These are phyloP conservation scores for Neonectria faginata DNA, from an alignment of 2,329 filamentous ascomycete genomes.

Conservation along the genomic window DNA sequence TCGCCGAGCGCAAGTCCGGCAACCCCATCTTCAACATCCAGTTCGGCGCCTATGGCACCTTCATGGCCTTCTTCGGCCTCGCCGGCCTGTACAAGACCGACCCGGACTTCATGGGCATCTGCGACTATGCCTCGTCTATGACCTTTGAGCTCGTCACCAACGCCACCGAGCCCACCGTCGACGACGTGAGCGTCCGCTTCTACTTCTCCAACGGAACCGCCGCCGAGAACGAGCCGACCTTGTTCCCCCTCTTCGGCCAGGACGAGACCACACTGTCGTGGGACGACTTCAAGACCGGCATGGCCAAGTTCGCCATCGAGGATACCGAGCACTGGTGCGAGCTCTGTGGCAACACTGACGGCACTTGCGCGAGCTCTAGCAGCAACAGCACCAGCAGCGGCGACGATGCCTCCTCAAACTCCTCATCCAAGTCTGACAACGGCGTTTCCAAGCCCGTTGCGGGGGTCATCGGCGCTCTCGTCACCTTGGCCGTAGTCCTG, in stretches of 20 bases:
- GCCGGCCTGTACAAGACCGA: conserved; percentile 63
- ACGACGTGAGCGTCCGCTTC: conserved; percentile 70
- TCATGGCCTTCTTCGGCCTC: conserved; percentile 73
- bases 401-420: conserved; percentile 35
- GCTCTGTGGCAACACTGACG: conserved; percentile 78
- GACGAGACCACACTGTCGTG: conserved; percentile 69
- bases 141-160: conserved; percentile 77
- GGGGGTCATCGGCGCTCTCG: conserved; percentile 82
- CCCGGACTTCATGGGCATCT: conserved; percentile 77
- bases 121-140: conserved; percentile 88
- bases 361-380: conserved; percentile 65
- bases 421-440: conserved; percentile 41
- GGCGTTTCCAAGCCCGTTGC: conserved; percentile 78
- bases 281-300: conserved; percentile 72
- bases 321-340: conserved; percentile 77
- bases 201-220: conserved; percentile 71
- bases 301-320: conserved; percentile 75
- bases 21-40: conserved; percentile 62
- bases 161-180: conserved; percentile 57
- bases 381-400: conserved; percentile 42
- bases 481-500: conserved; percentile 65
- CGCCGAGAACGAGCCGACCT: conserved; percentile 61
- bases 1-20: conserved; percentile 56
- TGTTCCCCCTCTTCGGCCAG: conserved; percentile 72
- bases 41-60: conserved; percentile 71